Conservation (phyloP, 2,329 filamentous ascomycete genomes). For the Phaeosphaeria sp. region DNA sequence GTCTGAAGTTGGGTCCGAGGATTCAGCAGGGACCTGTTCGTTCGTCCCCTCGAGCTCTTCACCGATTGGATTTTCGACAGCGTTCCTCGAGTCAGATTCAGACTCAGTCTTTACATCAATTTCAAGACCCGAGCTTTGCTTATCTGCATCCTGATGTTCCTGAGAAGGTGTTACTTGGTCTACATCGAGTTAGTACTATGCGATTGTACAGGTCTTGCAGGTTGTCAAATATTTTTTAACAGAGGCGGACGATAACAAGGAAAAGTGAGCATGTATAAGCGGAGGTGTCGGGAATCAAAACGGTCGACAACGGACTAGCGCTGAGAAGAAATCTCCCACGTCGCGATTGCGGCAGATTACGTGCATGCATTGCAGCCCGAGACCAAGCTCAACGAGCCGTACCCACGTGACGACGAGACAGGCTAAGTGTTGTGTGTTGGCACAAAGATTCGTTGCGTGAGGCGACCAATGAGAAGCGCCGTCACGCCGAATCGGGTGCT, state of each 20-base stretch:
- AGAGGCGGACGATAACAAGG: slow-evolving; percentile 6
- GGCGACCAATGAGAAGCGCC: slow-evolving; percentile 16
- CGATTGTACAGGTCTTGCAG: not conserved
- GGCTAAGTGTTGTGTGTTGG: slow-evolving; percentile 20
- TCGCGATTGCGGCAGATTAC: slow-evolving; percentile 31
- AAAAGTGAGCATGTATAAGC: slow-evolving; percentile 6
- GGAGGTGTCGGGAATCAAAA: slow-evolving; percentile 20
- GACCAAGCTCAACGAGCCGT: slow-evolving; percentile 19
- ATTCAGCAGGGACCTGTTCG: not conserved
- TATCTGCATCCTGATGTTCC: slow-evolving; percentile 1
- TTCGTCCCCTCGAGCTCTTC: slow-evolving; percentile 8
- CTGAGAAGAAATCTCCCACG: slow-evolving; percentile 26
- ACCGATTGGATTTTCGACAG: slow-evolving; percentile 10
- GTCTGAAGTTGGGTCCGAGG: not conserved
- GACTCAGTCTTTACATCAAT: slow-evolving; percentile 13
- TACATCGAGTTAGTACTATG: slow-evolving; percentile 13
- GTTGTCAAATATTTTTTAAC: not conserved
- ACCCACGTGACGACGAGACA: slow-evolving; percentile 37
- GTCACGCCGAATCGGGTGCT: slow-evolving; percentile 18
- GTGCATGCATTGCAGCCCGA: slow-evolving; percentile 38
- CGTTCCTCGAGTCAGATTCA: slow-evolving; percentile 10
- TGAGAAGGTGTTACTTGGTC: slow-evolving; percentile 4
- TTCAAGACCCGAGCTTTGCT: slow-evolving; percentile 11
- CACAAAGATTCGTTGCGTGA: slow-evolving; percentile 18
- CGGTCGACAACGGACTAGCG: slow-evolving; percentile 19